Percentiles rank a stretch among this genome's conserved stretches.
Evolutionary conservation across 805 yeast genomes (phyloP).

Genomic region (Sugiyamaella chiloensis): DNA sequence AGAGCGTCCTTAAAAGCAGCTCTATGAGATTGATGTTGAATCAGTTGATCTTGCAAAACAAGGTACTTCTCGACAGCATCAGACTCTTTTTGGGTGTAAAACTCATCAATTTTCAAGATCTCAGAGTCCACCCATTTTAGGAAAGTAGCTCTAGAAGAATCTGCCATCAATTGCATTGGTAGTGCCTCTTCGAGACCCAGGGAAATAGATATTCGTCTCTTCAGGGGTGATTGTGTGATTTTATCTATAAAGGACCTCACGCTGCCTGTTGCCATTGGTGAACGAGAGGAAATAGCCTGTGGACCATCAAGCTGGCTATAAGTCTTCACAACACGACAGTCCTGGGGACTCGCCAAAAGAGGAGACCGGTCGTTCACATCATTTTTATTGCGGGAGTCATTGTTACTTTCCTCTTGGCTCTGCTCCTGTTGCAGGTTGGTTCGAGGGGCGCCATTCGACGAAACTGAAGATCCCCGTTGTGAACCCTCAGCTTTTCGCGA

Average conservation of each 20-base stretch:
- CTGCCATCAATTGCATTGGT: constrained; percentile 13
- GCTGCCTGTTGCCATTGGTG: not conserved
- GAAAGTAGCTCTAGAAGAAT: constrained; percentile 48
- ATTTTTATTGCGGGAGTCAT: too few species aligned
- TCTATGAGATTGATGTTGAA: constrained; percentile 54
- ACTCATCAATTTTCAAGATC: constrained; percentile 55
- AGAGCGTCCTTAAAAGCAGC: constrained; percentile 6
- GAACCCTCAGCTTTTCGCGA: constrained; percentile 6
- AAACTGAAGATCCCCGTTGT: too few species aligned
- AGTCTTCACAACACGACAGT: not conserved
- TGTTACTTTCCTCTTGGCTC: too few species aligned
- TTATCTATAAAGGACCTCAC: constrained; percentile 2
- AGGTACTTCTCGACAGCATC: constrained; percentile 58
- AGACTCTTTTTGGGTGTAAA: constrained; percentile 58
- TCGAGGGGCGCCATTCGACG: not conserved
- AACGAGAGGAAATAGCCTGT: not conserved
- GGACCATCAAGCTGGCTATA: not conserved
- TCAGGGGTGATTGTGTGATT: constrained; percentile 3
- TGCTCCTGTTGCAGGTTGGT: not conserved
- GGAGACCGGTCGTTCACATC: constrained; percentile 27
- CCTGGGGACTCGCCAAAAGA: constrained; percentile 16
- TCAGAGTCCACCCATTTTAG: constrained; percentile 65
- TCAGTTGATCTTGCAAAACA: constrained; percentile 64
- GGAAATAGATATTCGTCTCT: constrained; percentile 13
- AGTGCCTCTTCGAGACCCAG: constrained; percentile 6